Conservation (phyloP, 2,329 filamentous ascomycete species). For the Arthrobotrys musiformis region DNA sequence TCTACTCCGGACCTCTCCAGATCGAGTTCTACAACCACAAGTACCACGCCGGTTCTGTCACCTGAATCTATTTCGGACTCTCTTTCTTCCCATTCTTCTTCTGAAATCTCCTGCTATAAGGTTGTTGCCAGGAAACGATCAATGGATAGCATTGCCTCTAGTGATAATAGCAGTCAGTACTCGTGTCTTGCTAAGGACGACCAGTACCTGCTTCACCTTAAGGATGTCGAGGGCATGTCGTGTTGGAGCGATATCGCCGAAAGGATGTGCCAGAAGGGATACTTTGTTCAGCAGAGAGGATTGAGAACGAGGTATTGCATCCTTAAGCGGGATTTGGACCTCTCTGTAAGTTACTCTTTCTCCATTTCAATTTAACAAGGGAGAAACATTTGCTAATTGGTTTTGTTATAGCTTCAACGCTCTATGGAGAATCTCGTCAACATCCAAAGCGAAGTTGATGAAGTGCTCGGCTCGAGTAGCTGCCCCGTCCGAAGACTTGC, state of each 20-base stretch:
- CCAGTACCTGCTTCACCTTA: constrained; percentile 51
- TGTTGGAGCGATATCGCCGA: constrained; percentile 52
- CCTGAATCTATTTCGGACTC: constrained; percentile 39
- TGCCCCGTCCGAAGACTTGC: constrained; percentile 52
- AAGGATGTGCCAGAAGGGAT: constrained; percentile 45
- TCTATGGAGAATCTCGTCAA: constrained; percentile 49
- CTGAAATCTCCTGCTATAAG: constrained; percentile 46
- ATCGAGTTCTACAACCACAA: constrained; percentile 50
- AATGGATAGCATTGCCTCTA: constrained; percentile 51
- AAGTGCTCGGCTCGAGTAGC: constrained; percentile 50
- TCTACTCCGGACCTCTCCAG: constrained; percentile 51
- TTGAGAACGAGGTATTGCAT: constrained; percentile 52
- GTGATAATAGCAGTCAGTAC: constrained; percentile 54
- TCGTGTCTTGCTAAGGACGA: constrained; percentile 51
- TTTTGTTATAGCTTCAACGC: constrained; percentile 41
- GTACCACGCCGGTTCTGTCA: constrained; percentile 45
- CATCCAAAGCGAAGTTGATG: constrained; percentile 51
- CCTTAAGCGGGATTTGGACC: constrained; percentile 52
- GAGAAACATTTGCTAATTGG: not conserved
- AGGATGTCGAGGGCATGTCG: constrained; percentile 49
- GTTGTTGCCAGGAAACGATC: constrained; percentile 51
- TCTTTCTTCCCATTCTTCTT: constrained; percentile 34
- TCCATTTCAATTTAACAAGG: not conserved
- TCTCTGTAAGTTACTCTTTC: constrained; percentile 29
- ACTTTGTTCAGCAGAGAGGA: constrained; percentile 37